These are phyloP conservation scores for Tylopilus rubrobrunneus DNA, from an alignment of 768 basidiomycete genomes.

Conservation along the genomic window DNA sequence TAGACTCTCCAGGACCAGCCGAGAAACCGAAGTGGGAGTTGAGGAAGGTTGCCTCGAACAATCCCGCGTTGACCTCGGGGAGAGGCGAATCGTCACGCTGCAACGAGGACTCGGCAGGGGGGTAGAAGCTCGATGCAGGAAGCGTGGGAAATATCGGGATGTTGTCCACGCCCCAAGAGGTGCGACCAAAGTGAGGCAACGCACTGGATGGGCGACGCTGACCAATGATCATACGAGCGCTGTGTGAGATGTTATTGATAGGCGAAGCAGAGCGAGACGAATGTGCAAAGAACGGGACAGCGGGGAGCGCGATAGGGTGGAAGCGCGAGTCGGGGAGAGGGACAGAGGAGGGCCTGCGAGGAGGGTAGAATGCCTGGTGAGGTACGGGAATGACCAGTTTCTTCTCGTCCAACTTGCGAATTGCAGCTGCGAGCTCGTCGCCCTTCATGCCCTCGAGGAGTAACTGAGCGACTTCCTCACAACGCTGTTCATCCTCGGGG, in stretches of 20 bases:
- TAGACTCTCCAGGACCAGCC: conserved; percentile 6
- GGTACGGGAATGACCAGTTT: not conserved
- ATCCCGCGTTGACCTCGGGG: conserved; percentile 44
- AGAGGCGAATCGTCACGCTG: conserved; percentile 45
- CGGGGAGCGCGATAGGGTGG: conserved; percentile 43
- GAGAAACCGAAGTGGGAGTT: conserved; percentile 27
- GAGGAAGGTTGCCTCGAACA: conserved; percentile 45
- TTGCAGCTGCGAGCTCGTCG: conserved; percentile 58
- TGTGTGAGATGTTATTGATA: conserved; percentile 37
- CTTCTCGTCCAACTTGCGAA: conserved; percentile 46
- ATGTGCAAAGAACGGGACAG: conserved; percentile 38
- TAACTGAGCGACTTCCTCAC: conserved; percentile 57
- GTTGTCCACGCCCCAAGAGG: conserved; percentile 26
- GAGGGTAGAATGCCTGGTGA: conserved; percentile 30
- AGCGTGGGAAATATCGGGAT: conserved; percentile 21
- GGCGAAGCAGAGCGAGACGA: conserved; percentile 44
- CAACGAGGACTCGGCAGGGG: conserved; percentile 23
- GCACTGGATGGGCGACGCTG: conserved; percentile 50
- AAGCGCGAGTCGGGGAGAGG: conserved; percentile 47
- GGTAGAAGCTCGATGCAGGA: conserved; percentile 2
- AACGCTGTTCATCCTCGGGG: conserved; percentile 29
- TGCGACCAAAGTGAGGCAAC: conserved; percentile 32
- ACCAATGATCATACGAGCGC: conserved; percentile 35
- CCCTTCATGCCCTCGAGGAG: conserved; percentile 69
- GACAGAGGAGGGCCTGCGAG: conserved; percentile 59